These are phyloP conservation scores for Apiotrichum gracile DNA, from an alignment of 1,284 basidiomycete genomes.

Conservation along the genomic window DNA sequence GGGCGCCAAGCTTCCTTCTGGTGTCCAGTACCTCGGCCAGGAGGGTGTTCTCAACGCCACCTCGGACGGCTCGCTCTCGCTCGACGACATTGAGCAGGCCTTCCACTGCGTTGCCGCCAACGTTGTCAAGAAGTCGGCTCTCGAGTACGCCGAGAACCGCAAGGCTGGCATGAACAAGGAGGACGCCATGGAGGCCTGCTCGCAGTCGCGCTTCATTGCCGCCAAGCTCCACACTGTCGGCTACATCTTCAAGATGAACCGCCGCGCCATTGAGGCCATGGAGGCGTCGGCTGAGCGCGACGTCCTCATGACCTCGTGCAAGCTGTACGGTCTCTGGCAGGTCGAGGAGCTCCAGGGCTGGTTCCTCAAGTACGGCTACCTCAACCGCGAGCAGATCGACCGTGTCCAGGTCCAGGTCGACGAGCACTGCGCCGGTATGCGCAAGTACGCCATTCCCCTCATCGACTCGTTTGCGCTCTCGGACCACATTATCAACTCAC, in stretches of 20 bases:
- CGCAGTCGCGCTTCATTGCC: slow-evolving; percentile 54
- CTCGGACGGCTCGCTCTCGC: slow-evolving; percentile 48
- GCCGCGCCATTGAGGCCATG: slow-evolving; percentile 31
- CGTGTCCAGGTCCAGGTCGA: slow-evolving; percentile 49
- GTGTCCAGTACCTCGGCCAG: slow-evolving; percentile 51
- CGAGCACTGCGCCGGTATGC: slow-evolving; percentile 50
- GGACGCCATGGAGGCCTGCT: slow-evolving; percentile 53
- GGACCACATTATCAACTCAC: slow-evolving; percentile 57
- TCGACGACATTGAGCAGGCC: slow-evolving; percentile 50
- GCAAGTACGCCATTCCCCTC: slow-evolving; percentile 51
- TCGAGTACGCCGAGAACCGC: slow-evolving; percentile 47
- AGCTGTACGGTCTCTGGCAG: slow-evolving; percentile 53
- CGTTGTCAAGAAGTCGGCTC: slow-evolving; percentile 53
- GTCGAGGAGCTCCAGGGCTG: slow-evolving; percentile 55
- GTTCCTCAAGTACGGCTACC: slow-evolving; percentile 54
- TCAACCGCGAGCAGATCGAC: slow-evolving; percentile 49
- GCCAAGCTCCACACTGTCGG: slow-evolving; percentile 49
- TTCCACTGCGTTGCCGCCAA: slow-evolving; percentile 54
- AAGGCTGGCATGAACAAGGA: slow-evolving; percentile 51
- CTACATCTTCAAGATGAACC: slow-evolving; percentile 47
- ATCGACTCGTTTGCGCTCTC: slow-evolving; percentile 53
- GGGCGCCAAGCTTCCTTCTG: slow-evolving; percentile 50
- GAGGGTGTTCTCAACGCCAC: slow-evolving; percentile 45
- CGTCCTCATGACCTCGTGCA: slow-evolving; percentile 41
- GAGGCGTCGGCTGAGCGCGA: slow-evolving; percentile 32